Base-by-base conservation (phyloP, 345 rosid genomes). In the Eucalyptus caleyi region DNA sequence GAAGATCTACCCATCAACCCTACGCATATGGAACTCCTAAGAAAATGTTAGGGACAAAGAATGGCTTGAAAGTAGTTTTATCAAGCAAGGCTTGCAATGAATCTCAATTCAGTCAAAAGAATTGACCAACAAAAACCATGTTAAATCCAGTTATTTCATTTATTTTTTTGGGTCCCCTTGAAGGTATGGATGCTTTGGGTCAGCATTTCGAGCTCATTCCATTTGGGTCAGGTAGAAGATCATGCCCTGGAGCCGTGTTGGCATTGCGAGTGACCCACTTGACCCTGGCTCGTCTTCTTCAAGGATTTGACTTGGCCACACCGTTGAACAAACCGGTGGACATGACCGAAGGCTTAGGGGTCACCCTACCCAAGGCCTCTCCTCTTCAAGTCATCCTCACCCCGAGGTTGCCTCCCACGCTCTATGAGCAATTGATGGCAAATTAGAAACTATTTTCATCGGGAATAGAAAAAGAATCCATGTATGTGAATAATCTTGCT, bases 181-280 rank as follows among this genome's bases (percentile, higher is more conserved):
- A 67, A 67, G 80, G 80, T 34, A 19, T n/a, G 80, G 40, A 67
- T 18, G 80, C 80, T 16, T 67, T 18, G 80, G 80, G 80, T 67
- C 42, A 16, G 42, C 80, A 91, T 87, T 91, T 91, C 14, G 87
- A 90, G 90, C 90, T 86, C 53, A 89, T 91, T 14, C 94, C 92
- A 11, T 91, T 92, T 16, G 89, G 94, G 21, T 90, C 90, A 0
- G 93, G 92, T 23, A 77, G 93, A 69, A 91, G 92, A 54, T 88
- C 92, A 2, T 92, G 94, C 89, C 92, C 92, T 26, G 93, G 90
- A 67, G 56, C 87, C 14, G 1, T 27, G 9, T 69, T 49, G 7
- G 89, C 83, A 16, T 32, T 65, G 59, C 62, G 50, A 69, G 81
- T n/a, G 24, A 32, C 32, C 19, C 40, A 47, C 23, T 32, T 88